Conservation (phyloP, 192 early-diverging fungal species). For the Coemansia sp. region DNA sequence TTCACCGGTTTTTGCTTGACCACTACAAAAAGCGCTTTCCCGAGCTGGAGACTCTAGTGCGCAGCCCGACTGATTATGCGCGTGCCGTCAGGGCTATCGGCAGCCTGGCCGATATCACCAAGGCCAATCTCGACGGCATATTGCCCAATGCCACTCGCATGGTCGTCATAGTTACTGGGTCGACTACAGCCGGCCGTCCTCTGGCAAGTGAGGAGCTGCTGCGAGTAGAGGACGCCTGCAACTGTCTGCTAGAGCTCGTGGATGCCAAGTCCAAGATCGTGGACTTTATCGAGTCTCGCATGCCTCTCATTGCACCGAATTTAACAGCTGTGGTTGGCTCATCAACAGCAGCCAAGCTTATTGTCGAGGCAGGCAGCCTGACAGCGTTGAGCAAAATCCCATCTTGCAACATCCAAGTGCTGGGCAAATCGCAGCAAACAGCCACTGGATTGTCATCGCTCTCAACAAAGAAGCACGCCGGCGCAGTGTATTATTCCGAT, state of each 20-base stretch:
- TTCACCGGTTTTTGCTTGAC: conserved; percentile 80
- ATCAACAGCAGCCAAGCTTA: conserved; percentile 85
- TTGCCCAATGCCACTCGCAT: conserved; percentile 84
- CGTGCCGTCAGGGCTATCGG: conserved; percentile 82
- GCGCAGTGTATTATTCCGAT: conserved; percentile 80
- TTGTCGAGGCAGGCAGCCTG: conserved; percentile 90
- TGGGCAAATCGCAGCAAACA: conserved; percentile 50
- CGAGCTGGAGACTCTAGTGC: conserved; percentile 90
- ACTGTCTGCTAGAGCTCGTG: conserved; percentile 71
- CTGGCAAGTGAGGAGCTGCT: conserved; percentile 65
- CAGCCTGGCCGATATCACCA: conserved; percentile 78
- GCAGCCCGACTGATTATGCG: conserved; percentile 87
- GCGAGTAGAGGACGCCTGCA: conserved; percentile 77
- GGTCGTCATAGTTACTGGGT: conserved; percentile 90
- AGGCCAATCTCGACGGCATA: conserved; percentile 77
- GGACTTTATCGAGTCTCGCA: conserved; percentile 89
- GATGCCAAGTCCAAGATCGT: conserved; percentile 66
- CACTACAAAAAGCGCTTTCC: conserved; percentile 89
- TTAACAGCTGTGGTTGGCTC: conserved; percentile 85
- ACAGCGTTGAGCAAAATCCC: conserved; percentile 87
- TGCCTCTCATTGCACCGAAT: conserved; percentile 95
- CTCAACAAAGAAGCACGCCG: conserved; percentile 73
- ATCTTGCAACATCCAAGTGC: conserved; percentile 84
- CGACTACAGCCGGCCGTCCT: conserved; percentile 76
- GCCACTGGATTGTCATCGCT: conserved; percentile 32